phyloP scores from a whole-genome alignment of 164 flowering plant genomes.

The Liriodendron chinense region DNA sequence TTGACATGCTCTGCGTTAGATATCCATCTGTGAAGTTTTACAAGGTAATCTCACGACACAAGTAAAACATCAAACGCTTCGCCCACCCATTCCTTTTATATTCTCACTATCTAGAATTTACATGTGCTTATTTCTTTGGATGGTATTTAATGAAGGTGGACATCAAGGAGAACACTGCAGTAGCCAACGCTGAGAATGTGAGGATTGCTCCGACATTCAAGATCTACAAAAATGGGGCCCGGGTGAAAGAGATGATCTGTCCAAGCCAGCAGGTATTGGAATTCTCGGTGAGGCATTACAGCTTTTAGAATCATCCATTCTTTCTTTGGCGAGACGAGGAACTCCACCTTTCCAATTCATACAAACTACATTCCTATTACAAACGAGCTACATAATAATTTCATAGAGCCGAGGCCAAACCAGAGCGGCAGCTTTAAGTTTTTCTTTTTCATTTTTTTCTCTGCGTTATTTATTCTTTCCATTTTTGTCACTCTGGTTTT shows the following conservation, averaged over 20 bases:
- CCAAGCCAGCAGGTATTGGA: slow-evolving; percentile 75
- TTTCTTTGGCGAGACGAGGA: neutral
- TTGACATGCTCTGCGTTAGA: slow-evolving; percentile 52
- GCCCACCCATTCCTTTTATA: neutral
- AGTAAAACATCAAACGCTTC: no score
- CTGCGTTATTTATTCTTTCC: slow-evolving; percentile 47
- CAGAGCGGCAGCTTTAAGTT: slow-evolving; percentile 28
- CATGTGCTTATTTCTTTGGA: neutral
- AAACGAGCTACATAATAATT: slow-evolving; percentile 39
- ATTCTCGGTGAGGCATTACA: slow-evolving; percentile 75
- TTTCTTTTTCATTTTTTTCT: slow-evolving; percentile 22
- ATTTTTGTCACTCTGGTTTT: slow-evolving; percentile 44
- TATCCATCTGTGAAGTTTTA: slow-evolving; percentile 77
- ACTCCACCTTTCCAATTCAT: slow-evolving; percentile 18
- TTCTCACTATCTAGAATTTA: no score
- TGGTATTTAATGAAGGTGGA: slow-evolving; percentile 58
- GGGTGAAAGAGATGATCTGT: slow-evolving; percentile 77
- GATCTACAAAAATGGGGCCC: slow-evolving; percentile 69
- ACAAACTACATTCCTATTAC: slow-evolving; percentile 34
- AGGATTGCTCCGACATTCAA: slow-evolving; percentile 78
- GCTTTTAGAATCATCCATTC: slow-evolving; percentile 31
- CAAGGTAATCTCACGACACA: slow-evolving; percentile 40
- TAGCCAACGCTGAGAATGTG: slow-evolving; percentile 66
- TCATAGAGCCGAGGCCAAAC: slow-evolving; percentile 33
- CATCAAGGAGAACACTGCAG: slow-evolving; percentile 48